phyloP scores from a whole-genome alignment of 352 stramenopile genomes.

The Phytopythium mirpurense region DNA sequence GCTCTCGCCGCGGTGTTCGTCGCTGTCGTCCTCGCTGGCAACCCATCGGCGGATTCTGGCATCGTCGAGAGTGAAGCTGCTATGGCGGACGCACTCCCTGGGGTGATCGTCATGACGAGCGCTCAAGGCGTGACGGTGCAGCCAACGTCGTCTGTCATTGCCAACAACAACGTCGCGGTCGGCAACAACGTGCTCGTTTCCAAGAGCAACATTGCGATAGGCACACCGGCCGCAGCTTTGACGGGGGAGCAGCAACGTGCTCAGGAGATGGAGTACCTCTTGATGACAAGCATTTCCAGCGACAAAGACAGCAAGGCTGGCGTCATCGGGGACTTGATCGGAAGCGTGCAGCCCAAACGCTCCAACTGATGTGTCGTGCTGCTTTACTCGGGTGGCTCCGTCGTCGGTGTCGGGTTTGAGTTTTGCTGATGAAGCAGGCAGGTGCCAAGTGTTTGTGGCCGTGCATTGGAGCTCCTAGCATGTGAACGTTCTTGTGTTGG shows the following conservation, averaged over 20 bases:
- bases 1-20: neutral
- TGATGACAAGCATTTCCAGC: neutral
- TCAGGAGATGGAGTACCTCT: neutral
- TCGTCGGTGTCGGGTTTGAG: slow-evolving; percentile 13
- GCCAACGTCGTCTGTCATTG: neutral
- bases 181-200: neutral
- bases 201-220: neutral
- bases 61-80: neutral
- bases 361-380: slow-evolving; percentile 8
- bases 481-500: no score
- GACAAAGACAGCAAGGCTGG: neutral
- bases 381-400: slow-evolving; percentile 15
- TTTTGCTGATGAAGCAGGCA: slow-evolving; percentile 22
- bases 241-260: neutral
- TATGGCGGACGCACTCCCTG: neutral
- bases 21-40: neutral
- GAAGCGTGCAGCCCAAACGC: no score
- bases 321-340: neutral
- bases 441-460: slow-evolving; percentile 15
- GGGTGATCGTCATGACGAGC: neutral
- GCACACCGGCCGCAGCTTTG: neutral
- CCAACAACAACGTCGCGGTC: neutral
- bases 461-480: no score
- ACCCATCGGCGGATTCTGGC: neutral
- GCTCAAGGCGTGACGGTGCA: neutral